Percentiles rank a stretch among this genome's conserved stretches.
phyloP scores from a whole-genome alignment of 78 protist species.

The Dictyostelium brefeldianum region DNA sequence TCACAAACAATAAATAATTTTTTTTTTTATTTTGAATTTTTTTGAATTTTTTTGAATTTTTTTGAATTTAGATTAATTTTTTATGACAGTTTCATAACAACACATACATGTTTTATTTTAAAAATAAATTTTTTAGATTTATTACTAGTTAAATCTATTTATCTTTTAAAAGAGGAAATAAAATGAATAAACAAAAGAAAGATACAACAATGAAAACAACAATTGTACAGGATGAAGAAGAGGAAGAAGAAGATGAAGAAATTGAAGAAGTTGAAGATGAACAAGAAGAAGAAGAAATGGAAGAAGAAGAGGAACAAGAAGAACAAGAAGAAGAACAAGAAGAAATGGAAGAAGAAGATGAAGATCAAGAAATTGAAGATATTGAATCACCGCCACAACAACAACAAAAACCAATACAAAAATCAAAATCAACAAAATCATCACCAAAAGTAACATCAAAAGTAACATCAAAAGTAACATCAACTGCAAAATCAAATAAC shows the following conservation, averaged over 20 bases:
- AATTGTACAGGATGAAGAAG: not conserved
- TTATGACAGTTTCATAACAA: too few species aligned
- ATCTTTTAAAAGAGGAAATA: not conserved
- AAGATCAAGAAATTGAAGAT: not conserved
- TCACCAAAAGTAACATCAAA: not conserved
- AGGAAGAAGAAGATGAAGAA: not conserved
- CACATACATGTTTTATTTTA: not conserved
- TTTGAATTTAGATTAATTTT: too few species aligned
- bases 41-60: not conserved
- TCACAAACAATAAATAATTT: too few species aligned
- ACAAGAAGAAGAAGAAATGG: not conserved
- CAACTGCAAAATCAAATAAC: not conserved
- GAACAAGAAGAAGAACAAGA: constrained; percentile 6
- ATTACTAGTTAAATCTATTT: not conserved
- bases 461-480: not conserved
- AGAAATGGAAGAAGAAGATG: not conserved
- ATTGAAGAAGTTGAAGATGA: not conserved
- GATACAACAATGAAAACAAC: too few species aligned
- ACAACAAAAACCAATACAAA: not conserved
- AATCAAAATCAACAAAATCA: not conserved
- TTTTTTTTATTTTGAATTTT: too few species aligned
- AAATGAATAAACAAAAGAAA: too few species aligned
- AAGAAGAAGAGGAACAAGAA: not conserved
- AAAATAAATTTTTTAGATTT: not conserved
- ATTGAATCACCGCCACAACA: not conserved